phyloP scores from a whole-genome alignment of 2,329 filamentous ascomycete species.

The Zopfia rhizophila region DNA sequence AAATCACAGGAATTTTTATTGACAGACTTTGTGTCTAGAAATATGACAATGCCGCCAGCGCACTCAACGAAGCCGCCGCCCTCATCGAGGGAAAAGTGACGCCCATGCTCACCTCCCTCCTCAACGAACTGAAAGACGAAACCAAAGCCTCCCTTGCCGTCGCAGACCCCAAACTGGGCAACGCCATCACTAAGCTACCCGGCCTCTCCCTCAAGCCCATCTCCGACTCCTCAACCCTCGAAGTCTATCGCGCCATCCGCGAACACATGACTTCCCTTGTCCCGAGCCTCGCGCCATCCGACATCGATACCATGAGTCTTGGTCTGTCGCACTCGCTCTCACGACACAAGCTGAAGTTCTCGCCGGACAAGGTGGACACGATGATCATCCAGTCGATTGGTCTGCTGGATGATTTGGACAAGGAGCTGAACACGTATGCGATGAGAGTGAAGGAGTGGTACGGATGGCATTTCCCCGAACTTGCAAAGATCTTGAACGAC shows the following conservation, averaged over 20 bases:
- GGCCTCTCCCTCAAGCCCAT: slow-evolving; percentile 86
- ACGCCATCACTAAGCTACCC: slow-evolving; percentile 91
- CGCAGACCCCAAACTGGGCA: slow-evolving; percentile 89
- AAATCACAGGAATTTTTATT: background rate
- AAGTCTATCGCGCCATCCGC: slow-evolving; percentile 94
- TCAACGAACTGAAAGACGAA: slow-evolving; percentile 94
- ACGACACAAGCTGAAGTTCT: slow-evolving; percentile 95
- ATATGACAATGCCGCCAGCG: slow-evolving; percentile 91
- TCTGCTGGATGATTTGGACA: slow-evolving; percentile 93
- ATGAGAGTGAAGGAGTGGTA: slow-evolving; percentile 99
- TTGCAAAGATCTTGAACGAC: slow-evolving; percentile 91
- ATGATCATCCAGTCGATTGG: slow-evolving; percentile 98
- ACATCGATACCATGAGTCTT: slow-evolving; percentile 92
- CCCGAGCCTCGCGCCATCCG: slow-evolving; percentile 83
- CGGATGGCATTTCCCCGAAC: slow-evolving; percentile 99
- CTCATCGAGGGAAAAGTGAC: slow-evolving; percentile 96
- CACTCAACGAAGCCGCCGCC: slow-evolving; percentile 88
- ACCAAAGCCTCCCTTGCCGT: slow-evolving; percentile 96
- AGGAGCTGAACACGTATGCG: slow-evolving; percentile 97
- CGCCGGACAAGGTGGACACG: slow-evolving; percentile 96
- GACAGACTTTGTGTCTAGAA: slow-evolving; percentile 64
- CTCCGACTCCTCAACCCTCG: slow-evolving; percentile 82
- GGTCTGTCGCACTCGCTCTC: slow-evolving; percentile 97
- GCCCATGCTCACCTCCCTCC: slow-evolving; percentile 80
- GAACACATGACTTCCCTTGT: slow-evolving; percentile 90